A percentile compares a stretch with the other conserved stretches of the same genome.
Evolutionary conservation across 805 yeast genomes (phyloP).

Genomic region (Barnettozyma californica): DNA sequence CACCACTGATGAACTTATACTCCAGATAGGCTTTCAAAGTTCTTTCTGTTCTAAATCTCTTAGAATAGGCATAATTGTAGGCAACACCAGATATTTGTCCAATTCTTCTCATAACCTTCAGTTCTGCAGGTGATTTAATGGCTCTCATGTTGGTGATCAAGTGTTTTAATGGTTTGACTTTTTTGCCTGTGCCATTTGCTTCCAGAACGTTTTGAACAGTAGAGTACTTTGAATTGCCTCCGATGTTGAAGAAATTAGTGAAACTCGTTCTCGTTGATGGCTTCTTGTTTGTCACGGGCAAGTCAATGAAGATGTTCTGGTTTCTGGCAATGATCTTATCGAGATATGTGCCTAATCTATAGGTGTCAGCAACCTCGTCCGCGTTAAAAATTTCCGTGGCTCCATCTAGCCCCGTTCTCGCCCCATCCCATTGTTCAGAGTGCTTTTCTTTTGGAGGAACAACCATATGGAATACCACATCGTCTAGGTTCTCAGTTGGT

Average conservation of each 20-base stretch:
- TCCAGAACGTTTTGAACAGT: slow-evolving; percentile 26
- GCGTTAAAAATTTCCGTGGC: slow-evolving; percentile 84
- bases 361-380: slow-evolving; percentile 58
- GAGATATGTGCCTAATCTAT: slow-evolving; percentile 38
- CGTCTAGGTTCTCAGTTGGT: slow-evolving; percentile 45
- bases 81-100: slow-evolving; percentile 80
- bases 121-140: slow-evolving; percentile 71
- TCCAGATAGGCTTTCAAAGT: slow-evolving; percentile 77
- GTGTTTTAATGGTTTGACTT: slow-evolving; percentile 38
- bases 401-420: slow-evolving; percentile 80
- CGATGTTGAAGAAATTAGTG: slow-evolving; percentile 26
- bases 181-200: slow-evolving; percentile 27
- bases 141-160: slow-evolving; percentile 49
- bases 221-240: slow-evolving; percentile 22
- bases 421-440: slow-evolving; percentile 94
- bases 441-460: slow-evolving; percentile 78
- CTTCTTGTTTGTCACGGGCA: slow-evolving; percentile 23
- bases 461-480: slow-evolving; percentile 64
- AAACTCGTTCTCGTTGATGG: slow-evolving; percentile 22
- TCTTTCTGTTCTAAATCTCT: slow-evolving; percentile 63
- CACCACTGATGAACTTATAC: slow-evolving; percentile 76
- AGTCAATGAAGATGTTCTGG: slow-evolving; percentile 52
- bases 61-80: slow-evolving; percentile 75
- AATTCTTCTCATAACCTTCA: slow-evolving; percentile 74
- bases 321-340: slow-evolving; percentile 42